Percentiles rank a stretch among this genome's conserved stretches.
Conservation (phyloP, 352 stramenopile genomes). For the Globisporangium yorkense region DNA sequence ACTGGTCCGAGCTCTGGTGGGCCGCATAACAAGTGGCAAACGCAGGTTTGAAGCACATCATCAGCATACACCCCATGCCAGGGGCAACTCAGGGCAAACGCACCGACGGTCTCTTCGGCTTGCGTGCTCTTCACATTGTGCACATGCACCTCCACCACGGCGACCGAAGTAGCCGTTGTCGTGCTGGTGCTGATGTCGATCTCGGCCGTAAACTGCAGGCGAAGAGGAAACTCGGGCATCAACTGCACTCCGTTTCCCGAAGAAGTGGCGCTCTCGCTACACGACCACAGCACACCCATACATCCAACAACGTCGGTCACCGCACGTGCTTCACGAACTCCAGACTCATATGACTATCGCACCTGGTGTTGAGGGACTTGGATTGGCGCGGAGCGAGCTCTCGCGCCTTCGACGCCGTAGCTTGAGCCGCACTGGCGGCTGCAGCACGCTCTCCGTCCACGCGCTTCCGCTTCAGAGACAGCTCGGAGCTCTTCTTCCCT, state of each 20-base stretch:
- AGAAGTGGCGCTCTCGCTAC: conserved; percentile 14
- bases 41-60: no score
- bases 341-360: conserved; percentile 11
- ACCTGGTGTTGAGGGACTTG: conserved; percentile 60
- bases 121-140: conserved; percentile 53
- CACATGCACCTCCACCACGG: conserved; percentile 48
- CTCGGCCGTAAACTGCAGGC: conserved; percentile 59
- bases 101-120: conserved; percentile 40
- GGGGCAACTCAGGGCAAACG: conserved; percentile 6
- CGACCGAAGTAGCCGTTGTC: background rate
- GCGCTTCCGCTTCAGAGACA: conserved; percentile 63
- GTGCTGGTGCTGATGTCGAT: conserved; percentile 24
- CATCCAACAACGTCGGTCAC: background rate
- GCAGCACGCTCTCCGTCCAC: conserved; percentile 32
- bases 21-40: background rate
- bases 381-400: conserved; percentile 43
- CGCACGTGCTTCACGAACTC: background rate
- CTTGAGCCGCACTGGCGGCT: conserved; percentile 14
- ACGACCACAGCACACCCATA: background rate
- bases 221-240: conserved; percentile 51
- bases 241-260: conserved; percentile 25
- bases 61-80: no score
- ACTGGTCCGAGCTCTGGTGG: conserved; percentile 47
- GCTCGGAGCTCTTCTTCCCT: conserved; percentile 27
- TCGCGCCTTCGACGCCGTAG: conserved; percentile 41